A percentile compares a stretch with the other conserved stretches of the same genome.
Conservation (phyloP, 345 rosid genomes). For the Eucalyptus sp. region DNA sequence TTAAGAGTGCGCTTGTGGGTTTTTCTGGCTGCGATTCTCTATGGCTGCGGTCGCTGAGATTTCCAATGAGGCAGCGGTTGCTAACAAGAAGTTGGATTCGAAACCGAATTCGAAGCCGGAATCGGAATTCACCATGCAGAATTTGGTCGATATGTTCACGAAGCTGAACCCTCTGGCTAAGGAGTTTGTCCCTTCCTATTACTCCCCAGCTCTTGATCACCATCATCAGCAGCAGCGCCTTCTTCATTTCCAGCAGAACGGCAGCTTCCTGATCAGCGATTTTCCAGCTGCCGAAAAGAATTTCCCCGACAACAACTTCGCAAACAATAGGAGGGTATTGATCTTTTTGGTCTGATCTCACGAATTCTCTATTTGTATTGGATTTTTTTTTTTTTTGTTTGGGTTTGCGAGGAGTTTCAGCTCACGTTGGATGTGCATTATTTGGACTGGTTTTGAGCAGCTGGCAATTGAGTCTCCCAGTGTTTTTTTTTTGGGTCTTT, state of each 20-base stretch:
- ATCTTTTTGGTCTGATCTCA: neutral
- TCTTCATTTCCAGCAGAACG: slow-evolving; percentile 1
- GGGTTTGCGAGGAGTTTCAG: neutral
- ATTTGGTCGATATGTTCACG: slow-evolving; percentile 73
- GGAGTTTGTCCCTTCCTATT: slow-evolving; percentile 69
- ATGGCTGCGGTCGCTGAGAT: slow-evolving; percentile 75
- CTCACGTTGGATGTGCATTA: neutral
- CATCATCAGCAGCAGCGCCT: neutral
- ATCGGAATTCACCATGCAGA: slow-evolving; percentile 51
- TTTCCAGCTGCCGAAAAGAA: slow-evolving; percentile 12
- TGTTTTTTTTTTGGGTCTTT: neutral
- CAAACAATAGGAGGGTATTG: slow-evolving; percentile 28
- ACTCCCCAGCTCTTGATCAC: neutral
- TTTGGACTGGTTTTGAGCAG: neutral
- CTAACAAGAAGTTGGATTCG: slow-evolving; percentile 15
- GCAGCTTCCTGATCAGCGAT: slow-evolving; percentile 14
- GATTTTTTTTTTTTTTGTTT: neutral
- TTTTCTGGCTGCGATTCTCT: neutral
- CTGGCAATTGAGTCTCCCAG: neutral
- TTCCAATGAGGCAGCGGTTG: slow-evolving; percentile 29
- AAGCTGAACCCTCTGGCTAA: slow-evolving; percentile 82
- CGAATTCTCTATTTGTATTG: neutral
- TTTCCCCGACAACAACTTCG: slow-evolving; percentile 6
- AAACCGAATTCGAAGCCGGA: slow-evolving; percentile 25
- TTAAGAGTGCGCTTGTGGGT: neutral